Conservation (phyloP, 1,139 yeast genomes). For the Kazachstania sp. region DNA sequence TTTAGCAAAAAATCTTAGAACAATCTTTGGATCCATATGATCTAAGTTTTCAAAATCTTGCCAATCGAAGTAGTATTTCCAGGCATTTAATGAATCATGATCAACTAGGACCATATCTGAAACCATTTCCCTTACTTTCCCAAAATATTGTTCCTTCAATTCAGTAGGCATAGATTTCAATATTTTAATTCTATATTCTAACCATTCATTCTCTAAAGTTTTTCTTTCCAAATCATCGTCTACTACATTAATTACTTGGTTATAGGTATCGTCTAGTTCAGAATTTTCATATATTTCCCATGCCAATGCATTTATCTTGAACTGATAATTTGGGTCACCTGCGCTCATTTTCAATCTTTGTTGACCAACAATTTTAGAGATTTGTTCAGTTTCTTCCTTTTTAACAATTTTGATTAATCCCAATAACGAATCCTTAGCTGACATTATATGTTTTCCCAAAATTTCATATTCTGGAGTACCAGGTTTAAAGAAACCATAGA, state of each 20-base stretch:
- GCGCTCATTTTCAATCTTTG: constrained; percentile 40
- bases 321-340: constrained; percentile 35
- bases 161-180: constrained; percentile 41
- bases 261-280: constrained; percentile 46
- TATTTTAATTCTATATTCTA: constrained; percentile 49
- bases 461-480: constrained; percentile 51
- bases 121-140: constrained; percentile 46
- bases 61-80: constrained; percentile 76
- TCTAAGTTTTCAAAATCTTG: constrained; percentile 45
- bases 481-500: constrained; percentile 51
- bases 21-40: constrained; percentile 41
- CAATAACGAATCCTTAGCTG: constrained; percentile 42
- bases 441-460: constrained; percentile 46
- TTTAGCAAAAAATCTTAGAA: constrained; percentile 43
- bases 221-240: constrained; percentile 56
- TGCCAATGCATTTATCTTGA: constrained; percentile 40
- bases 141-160: constrained; percentile 37
- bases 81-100: constrained; percentile 53
- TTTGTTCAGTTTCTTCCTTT: constrained; percentile 36
- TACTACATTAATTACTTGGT: constrained; percentile 48
- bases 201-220: constrained; percentile 48
- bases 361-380: constrained; percentile 35
- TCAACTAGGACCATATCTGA: constrained; percentile 68
- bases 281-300: constrained; percentile 46
- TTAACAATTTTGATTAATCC: constrained; percentile 43